A percentile compares a stretch with the other conserved stretches of the same genome.
phyloP scores from a whole-genome alignment of 2,329 filamentous ascomycete genomes.

The Aspergillus tanneri region DNA sequence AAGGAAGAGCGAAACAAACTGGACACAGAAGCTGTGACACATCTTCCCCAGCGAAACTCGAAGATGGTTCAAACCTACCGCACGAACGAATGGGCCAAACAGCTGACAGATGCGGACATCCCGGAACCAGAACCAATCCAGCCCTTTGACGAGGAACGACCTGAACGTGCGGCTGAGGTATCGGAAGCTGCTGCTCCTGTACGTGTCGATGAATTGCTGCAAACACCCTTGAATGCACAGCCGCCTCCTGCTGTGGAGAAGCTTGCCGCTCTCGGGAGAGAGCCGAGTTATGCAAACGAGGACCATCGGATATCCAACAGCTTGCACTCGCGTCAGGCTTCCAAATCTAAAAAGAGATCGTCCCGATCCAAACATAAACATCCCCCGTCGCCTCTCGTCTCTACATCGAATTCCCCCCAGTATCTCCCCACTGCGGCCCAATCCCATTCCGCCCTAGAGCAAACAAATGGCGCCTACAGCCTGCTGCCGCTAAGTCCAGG shows the following conservation, averaged over 20 bases:
- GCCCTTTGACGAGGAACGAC: conserved; percentile 32
- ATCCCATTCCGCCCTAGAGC: conserved; percentile 3
- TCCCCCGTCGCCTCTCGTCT: conserved; percentile 7
- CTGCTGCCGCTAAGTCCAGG: conserved; percentile 21
- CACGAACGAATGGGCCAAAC: conserved; percentile 96
- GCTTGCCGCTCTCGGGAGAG: conserved; percentile 13
- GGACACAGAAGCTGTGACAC: conserved; percentile 46
- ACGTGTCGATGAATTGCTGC: conserved; percentile 63
- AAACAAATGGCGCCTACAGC: not conserved
- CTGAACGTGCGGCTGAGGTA: conserved; percentile 29
- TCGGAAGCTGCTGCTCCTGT: conserved; percentile 61
- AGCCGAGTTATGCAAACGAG: conserved; percentile 15
- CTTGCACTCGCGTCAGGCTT: conserved; percentile 8
- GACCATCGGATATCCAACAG: conserved; percentile 16
- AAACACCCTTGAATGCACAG: conserved; percentile 57
- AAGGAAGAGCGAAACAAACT: conserved; percentile 28
- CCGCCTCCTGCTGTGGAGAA: conserved; percentile 40
- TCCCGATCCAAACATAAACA: conserved; percentile 10
- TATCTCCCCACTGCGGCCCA: conserved; percentile 9
- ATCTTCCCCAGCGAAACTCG: conserved; percentile 69
- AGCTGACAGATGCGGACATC: conserved; percentile 72
- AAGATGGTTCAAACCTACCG: conserved; percentile 78
- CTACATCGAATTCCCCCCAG: conserved; percentile 4
- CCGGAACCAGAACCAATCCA: conserved; percentile 60
- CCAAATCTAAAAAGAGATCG: conserved; percentile 12